phyloP scores from a whole-genome alignment of 108 stramenopile genomes.

The Nannochloropsis gaditana region DNA sequence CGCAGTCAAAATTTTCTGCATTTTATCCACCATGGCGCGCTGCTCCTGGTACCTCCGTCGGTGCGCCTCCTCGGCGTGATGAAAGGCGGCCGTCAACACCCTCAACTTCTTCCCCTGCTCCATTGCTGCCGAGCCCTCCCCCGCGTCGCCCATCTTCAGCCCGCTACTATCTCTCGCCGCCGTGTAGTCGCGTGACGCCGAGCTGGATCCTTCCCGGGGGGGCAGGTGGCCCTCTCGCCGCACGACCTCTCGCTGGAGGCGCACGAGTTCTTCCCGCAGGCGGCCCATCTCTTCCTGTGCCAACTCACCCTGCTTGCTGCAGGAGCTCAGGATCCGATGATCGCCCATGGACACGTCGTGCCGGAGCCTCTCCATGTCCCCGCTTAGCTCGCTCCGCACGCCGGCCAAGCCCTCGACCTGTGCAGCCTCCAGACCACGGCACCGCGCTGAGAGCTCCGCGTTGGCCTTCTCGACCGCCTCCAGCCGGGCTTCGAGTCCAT shows the following conservation, averaged over 20 bases:
- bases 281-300: not conserved
- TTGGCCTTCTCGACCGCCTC: not conserved
- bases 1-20: not conserved
- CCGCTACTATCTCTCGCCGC: not conserved
- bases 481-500: not conserved
- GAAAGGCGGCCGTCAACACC: not conserved
- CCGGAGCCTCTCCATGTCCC: not conserved
- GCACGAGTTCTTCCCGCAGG: not conserved
- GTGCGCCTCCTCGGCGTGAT: not conserved
- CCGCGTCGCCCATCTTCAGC: not conserved
- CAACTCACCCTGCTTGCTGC: conserved; percentile 10
- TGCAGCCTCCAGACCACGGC: not conserved
- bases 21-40: not conserved
- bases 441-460: not conserved
- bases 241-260: not conserved
- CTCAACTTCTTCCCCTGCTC: not conserved
- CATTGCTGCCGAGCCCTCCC: not conserved
- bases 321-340: not conserved
- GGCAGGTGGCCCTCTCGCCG: not conserved
- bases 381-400: not conserved
- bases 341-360: not conserved
- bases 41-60: not conserved
- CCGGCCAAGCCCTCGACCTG: not conserved
- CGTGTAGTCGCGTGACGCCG: not conserved
- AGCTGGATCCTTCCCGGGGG: not conserved